Base-by-base conservation (phyloP, 2,329 filamentous ascomycete genomes). In the Davidsoniella neocaledoniae region DNA sequence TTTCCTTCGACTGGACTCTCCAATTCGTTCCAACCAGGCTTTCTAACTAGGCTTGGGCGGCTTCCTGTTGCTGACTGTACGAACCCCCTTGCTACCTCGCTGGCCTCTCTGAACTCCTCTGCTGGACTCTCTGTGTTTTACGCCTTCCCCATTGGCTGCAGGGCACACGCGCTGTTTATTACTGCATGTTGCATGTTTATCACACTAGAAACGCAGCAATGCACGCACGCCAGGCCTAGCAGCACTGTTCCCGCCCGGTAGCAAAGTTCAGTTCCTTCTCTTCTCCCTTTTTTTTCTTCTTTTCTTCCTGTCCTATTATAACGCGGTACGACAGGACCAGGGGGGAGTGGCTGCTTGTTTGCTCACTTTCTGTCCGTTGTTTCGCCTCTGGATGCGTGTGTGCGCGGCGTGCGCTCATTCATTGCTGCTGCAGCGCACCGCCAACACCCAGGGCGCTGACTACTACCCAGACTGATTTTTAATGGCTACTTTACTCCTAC, bases 271-370 rank as follows among this genome's bases (percentile, higher is more conserved):
- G 42, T 38, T 48, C 46, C 17, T 40, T 48, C 46, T 48, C 25
- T 37, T 39, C 8, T 49, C 40, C 25, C 40, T 36, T 2, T 21
- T 43, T 43, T 39, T 14, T 2, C n/a, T 41, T 17, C 10, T 33
- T 33, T 21, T 21, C 21, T 21, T 21, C 21, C 21, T 21, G 21
- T 21, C 26, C 7, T 33, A 9, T 33, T 10, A 33, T 43, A 43
- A 23, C 47, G 40, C 47, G 36, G 40, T 43, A 33, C 26, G 37
- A 49, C 40, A 42, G 43, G 40, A 49, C 47, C 23, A 49, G 40
- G 47, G 47, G 47, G 47, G 47, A 49, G 47, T 49, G 46, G 46
- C 23, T 41, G 10, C 26, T 29, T 21, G 10, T 29, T 10, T 5
- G 26, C 26, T 33, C 26, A 33, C 10, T 33, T 33, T 9, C 26